Base-by-base conservation (phyloP, 495 filamentous ascomycete genomes). In the Cladorrhinum samala region DNA sequence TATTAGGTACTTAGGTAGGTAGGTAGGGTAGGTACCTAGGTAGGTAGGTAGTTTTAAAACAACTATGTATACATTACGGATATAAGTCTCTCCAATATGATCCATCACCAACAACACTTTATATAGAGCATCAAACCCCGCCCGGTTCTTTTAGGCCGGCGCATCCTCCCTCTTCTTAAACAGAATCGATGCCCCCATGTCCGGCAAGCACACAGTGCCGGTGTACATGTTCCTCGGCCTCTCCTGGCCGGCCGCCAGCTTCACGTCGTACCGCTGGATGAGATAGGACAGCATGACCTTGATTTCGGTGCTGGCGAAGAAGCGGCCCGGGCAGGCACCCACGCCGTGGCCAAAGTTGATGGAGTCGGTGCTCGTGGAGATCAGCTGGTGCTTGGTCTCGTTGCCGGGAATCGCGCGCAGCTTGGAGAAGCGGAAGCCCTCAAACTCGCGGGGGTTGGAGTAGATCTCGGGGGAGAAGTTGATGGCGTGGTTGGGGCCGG, bases 301-400 rank as follows among this genome's bases (percentile, higher is more conserved):
- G 36, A 80, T 67, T 58, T 75, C 69, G 54, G 74, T 62, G 2
- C 61, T 59, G 1, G 72, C 76, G 60, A 81, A 76, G 61, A 78
- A 81, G 14, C 77, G 59, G 6, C 77, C 77, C 0, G 77, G 74
- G 50, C 78, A 82, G 8, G 74, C 74, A 43, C 78, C 72, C 23
- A 64, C 63, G 11, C 80, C 80, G 50, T 73, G 57, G 1, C 80
- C 79, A 52, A 81, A 83, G 11, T 59, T 57, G 7, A 77, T 49
- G 45, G 73, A 60, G 1, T 70, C 58, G 2, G 63, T 44, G 21
- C 65, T 72, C 41, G 41, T 43, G 14, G n/a, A 18, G 4, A 19
- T 43, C 9, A 18, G 18, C 41, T 43, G 41, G 41, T 43, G 21
- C 41, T 43, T 43, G n/a, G 18, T 43, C 41, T 16, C 18, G 18